Evolutionary conservation across 805 yeast genomes (phyloP).

Genomic region (Lachancea nothofagi): DNA sequence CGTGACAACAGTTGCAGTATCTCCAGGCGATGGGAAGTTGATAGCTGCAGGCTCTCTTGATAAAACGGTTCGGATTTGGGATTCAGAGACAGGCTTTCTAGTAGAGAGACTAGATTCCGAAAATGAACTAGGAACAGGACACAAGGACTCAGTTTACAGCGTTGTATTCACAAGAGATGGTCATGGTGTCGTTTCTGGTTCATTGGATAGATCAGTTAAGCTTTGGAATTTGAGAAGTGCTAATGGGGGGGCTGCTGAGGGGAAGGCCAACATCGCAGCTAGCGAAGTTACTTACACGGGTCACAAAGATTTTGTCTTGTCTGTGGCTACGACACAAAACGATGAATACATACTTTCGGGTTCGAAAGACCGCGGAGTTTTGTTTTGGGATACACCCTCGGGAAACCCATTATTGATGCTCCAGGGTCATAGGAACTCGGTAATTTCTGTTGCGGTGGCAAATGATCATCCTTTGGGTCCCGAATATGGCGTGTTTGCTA

Average conservation of each 20-base stretch:
- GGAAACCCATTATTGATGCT: conserved; percentile 93
- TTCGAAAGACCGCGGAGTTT: conserved; percentile 94
- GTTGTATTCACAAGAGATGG: conserved; percentile 92
- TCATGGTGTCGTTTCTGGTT: conserved; percentile 87
- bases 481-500: conserved; percentile 77
- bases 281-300: conserved; percentile 94
- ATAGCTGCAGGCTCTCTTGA: conserved; percentile 97
- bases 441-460: conserved; percentile 88
- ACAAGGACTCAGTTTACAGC: conserved; percentile 90
- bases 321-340: conserved; percentile 91
- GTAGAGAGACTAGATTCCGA: conserved; percentile 91
- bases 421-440: conserved; percentile 95
- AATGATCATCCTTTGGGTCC: conserved; percentile 61
- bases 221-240: conserved; percentile 80
- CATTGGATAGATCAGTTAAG: conserved; percentile 92
- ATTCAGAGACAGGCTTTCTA: conserved; percentile 82
- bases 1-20: conserved; percentile 94
- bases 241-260: conserved; percentile 35
- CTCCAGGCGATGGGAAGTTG: conserved; percentile 80
- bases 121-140: conserved; percentile 84
- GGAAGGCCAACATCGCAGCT: conserved; percentile 41
- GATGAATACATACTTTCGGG: conserved; percentile 89
- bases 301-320: conserved; percentile 90
- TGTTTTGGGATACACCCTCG: conserved; percentile 89
- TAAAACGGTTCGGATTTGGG: conserved; percentile 95